phyloP scores from a whole-genome alignment of 495 filamentous ascomycete genomes.

The Melanomma pulvis-pyrius region DNA sequence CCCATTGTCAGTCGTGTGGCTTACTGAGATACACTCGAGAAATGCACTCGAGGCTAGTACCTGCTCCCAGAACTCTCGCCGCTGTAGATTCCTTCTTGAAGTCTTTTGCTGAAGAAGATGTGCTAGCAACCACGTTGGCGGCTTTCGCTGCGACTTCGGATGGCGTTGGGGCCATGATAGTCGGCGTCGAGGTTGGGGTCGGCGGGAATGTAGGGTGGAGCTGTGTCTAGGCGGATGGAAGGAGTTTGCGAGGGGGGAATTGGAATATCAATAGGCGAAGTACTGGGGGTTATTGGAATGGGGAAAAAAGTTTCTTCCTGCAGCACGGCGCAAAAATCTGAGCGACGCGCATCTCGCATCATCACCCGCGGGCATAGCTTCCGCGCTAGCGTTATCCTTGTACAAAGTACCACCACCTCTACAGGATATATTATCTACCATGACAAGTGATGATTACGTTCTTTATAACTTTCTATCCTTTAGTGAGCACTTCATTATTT shows the following conservation, averaged over 20 bases:
- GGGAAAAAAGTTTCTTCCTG: background rate
- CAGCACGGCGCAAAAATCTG: background rate
- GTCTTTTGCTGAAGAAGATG: slow-evolving; percentile 54
- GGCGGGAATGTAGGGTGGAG: background rate
- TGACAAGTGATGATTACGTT: no score
- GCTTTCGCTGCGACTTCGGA: slow-evolving; percentile 34
- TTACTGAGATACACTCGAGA: background rate
- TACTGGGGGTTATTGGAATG: background rate
- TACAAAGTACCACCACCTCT: no score
- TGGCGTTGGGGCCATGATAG: slow-evolving; percentile 31
- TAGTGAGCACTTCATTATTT: no score
- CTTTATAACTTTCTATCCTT: no score
- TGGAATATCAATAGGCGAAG: background rate
- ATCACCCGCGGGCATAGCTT: no score
- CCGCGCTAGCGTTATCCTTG: no score
- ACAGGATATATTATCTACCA: no score
- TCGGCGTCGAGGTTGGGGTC: background rate
- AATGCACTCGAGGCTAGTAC: slow-evolving; percentile 55
- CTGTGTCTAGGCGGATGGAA: background rate
- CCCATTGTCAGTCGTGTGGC: slow-evolving; percentile 16
- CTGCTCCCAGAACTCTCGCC: slow-evolving; percentile 87
- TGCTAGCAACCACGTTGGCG: slow-evolving; percentile 20
- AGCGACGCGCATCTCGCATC: background rate
- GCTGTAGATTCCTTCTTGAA: slow-evolving; percentile 86
- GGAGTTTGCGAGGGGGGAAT: background rate